A percentile compares a stretch with the other conserved stretches of the same genome.
phyloP scores from a whole-genome alignment of 352 stramenopile genomes.

The Globisporangium polare region DNA sequence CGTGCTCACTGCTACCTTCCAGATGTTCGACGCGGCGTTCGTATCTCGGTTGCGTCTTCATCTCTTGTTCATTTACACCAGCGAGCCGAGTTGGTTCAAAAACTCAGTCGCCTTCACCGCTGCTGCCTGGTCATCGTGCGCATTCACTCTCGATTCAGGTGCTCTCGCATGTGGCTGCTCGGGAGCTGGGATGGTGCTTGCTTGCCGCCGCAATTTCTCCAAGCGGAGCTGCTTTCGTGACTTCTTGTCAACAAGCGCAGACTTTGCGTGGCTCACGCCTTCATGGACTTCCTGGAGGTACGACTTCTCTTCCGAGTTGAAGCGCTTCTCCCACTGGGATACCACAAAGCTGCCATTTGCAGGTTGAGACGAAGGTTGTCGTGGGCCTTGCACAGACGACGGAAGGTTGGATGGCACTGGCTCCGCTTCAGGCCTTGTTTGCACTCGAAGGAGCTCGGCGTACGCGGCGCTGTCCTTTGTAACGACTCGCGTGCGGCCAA shows the following conservation, averaged over 20 bases:
- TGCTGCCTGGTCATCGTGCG: slow-evolving; percentile 22
- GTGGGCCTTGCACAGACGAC: not conserved
- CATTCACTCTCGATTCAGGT: not conserved
- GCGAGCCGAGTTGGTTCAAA: slow-evolving; percentile 43
- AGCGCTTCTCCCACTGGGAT: slow-evolving; percentile 77
- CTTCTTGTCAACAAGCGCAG: slow-evolving; percentile 30
- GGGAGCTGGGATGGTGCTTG: slow-evolving; percentile 19
- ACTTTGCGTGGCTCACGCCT: slow-evolving; percentile 41
- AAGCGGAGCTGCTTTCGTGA: slow-evolving; percentile 62
- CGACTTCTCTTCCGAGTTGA: slow-evolving; percentile 58
- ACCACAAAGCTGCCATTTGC: slow-evolving; percentile 57
- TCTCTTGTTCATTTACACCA: slow-evolving; percentile 26
- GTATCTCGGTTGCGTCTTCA: not conserved
- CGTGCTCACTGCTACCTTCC: no score
- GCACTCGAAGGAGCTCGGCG: slow-evolving; percentile 19
- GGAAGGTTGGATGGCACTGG: not conserved
- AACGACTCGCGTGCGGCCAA: slow-evolving; percentile 51
- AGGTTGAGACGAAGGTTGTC: not conserved
- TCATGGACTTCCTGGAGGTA: slow-evolving; percentile 69
- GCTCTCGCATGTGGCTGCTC: not conserved
- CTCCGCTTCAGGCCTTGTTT: slow-evolving; percentile 4
- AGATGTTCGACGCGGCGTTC: no score
- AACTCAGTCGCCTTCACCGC: slow-evolving; percentile 57
- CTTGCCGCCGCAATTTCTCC: slow-evolving; percentile 42
- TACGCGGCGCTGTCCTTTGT: slow-evolving; percentile 33